Base-by-base conservation (phyloP, 306 rosid species). In the Quercus agrifolia region DNA sequence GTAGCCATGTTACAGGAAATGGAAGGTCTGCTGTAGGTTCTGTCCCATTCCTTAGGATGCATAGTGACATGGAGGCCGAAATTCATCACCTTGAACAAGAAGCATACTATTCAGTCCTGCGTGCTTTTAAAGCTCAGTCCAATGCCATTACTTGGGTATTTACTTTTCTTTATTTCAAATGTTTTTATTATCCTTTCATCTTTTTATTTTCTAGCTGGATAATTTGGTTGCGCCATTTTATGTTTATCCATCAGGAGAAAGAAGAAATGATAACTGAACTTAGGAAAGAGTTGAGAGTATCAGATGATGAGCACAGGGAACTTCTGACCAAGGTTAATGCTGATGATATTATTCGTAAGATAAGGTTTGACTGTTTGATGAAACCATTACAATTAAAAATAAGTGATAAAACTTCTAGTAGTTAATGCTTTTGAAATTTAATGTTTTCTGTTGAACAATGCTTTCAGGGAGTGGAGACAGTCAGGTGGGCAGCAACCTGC, bases 191-290 rank as follows among this genome's bases (percentile, higher is more conserved):
- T 54, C 51, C 28, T 74, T 74, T 52, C 27, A 41, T 8, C 71
- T 74, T 17, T 69, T 46, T 63, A 57, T 75, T 38, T 78, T 70
- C 23, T 55, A 56, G 28, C 25, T 63, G 56, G 44, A 80, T 73
- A 80, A 64, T 75, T 84, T 67, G 41, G 14, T 68, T 69, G 6
- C 41, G 59, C 51, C 70, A 64, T 73, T 75, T 12, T 41, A 75
- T 79, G 56, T 56, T 66, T 70, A 70, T 89, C 81, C 56, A 61
- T 76, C 81, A 96, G 99, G 99, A 96, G 78, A 96, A 96, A 86
- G 99, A 96, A 87, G 88, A 97, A 70, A 87, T 96, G 91, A 93
- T 96, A 84, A 96, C 99, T 6, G 99, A 93, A 83, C 98, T 96
- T 38, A 90, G 99, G 87, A 96, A 93, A 86, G 98, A 96, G 84